Percentiles rank a stretch among this genome's conserved stretches.
These are phyloP conservation scores for Furcasterigmium furcatum DNA, from an alignment of 2,329 filamentous ascomycete species.

Conservation along the genomic window DNA sequence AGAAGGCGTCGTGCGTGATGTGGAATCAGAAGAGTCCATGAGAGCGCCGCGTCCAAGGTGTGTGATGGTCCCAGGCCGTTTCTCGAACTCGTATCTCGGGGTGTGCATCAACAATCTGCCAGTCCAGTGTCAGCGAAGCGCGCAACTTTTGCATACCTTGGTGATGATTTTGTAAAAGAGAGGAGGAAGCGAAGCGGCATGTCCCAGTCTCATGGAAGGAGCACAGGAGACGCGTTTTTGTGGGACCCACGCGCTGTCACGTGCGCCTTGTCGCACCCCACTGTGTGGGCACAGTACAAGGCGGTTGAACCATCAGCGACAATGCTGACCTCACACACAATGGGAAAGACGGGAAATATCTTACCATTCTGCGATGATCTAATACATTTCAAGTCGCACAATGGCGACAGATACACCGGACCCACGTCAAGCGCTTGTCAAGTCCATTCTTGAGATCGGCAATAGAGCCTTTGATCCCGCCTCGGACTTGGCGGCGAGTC, in stretches of 20 bases:
- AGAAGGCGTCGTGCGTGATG: constrained; percentile 70
- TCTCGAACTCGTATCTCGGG: constrained; percentile 27
- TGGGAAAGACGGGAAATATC: too few relatives aligned
- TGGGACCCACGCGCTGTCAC: neutral
- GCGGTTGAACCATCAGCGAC: too few relatives aligned
- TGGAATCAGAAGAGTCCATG: constrained; percentile 35
- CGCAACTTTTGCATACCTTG: neutral
- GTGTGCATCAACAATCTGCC: neutral
- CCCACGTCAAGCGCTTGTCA: constrained; percentile 16
- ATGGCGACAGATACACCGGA: constrained; percentile 10
- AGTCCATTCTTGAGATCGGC: constrained; percentile 33
- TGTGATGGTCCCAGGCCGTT: constrained; percentile 11
- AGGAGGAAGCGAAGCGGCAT: too few relatives aligned
- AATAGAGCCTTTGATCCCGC: constrained; percentile 47
- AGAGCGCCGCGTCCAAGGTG: constrained; percentile 27
- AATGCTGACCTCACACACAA: too few relatives aligned
- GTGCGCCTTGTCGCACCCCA: neutral
- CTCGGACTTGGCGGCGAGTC: constrained; percentile 24
- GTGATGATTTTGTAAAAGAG: neutral
- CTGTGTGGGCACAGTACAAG: too few relatives aligned
- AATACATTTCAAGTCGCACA: neutral
- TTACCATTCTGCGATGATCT: too few relatives aligned
- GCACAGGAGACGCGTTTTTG: too few relatives aligned
- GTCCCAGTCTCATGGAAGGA: too few relatives aligned
- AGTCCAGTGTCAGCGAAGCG: neutral